These are phyloP conservation scores for Plicaturopsis crispa DNA, from an alignment of 768 basidiomycete species.

Conservation along the genomic window DNA sequence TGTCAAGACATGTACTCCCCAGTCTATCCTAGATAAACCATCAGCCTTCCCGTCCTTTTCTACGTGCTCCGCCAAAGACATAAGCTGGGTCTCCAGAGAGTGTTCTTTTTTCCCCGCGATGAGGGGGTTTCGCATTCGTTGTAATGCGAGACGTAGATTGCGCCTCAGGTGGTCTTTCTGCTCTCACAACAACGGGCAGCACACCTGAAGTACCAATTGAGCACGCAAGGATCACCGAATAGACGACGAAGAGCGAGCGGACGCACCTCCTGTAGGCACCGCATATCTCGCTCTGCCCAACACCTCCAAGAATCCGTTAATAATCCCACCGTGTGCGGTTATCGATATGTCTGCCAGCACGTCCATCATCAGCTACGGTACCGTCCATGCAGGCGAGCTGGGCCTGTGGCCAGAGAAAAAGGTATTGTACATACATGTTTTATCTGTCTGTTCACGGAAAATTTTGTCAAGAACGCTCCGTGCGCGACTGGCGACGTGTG, in stretches of 20 bases:
- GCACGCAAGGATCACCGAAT: background rate
- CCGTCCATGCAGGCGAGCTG: background rate
- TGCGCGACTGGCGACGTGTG: constrained; percentile 40
- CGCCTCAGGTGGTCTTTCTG: no score
- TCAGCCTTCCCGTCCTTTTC: no score
- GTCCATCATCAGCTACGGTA: background rate
- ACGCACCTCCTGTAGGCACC: constrained; percentile 59
- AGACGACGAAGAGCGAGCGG: constrained; percentile 2
- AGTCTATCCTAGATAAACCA: no score
- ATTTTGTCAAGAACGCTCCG: constrained; percentile 44
- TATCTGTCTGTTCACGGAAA: constrained; percentile 35
- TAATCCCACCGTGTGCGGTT: constrained; percentile 59
- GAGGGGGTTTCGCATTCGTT: no score
- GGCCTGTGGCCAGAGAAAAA: background rate
- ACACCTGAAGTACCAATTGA: constrained; percentile 18
- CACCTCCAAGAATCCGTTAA: constrained; percentile 43
- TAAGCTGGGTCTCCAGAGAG: no score
- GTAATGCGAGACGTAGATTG: no score
- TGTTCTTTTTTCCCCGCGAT: no score
- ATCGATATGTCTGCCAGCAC: constrained; percentile 50
- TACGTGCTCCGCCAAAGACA: no score
- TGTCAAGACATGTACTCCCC: no score
- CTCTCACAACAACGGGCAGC: constrained; percentile 15
- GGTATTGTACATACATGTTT: constrained; percentile 33
- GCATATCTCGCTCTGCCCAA: constrained; percentile 36